Evolutionary conservation across 371 early-diverging fungal species (phyloP), one percentile per base, ranked within the genome.

Genomic region (Actinomucor elegans): DNA sequence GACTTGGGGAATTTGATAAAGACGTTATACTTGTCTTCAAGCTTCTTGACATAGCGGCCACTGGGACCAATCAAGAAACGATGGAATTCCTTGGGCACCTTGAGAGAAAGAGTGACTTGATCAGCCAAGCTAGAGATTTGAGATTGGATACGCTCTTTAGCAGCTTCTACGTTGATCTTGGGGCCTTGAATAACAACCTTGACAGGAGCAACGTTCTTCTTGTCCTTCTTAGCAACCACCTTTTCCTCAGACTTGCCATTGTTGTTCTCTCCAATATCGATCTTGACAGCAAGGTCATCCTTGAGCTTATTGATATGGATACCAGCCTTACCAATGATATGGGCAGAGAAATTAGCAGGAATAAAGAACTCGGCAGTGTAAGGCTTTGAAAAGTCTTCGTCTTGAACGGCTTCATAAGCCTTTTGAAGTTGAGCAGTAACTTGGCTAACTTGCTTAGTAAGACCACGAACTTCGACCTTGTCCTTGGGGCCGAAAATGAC

Each of bases 251-350:
- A 70, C 17, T 61, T 60, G 21, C 40, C 55, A 17, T 65, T 71
- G 18, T 61, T 59, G 21, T 65, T 59, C 15, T 79, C 85, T 24
- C 81, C 81, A 59, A 94, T 83, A 55, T 92, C 90, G 57, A 96
- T 73, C 51, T 80, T 84, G 41, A 97, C 90, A 54, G 84, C 87
- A 61, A 87, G 81, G 53, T 84, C 82, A 27, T 89, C 88, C 61
- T 85, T 88, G 46, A 94, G 61, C 52, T 83, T 82, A 67, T 86
- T 88, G 54, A 97, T 81, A 59, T 85, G 83, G 61, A 85, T 79
- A 56, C 94, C 94, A 17, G 86, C 86, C 67, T 92, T 92, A 40
- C 98, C 98, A 63, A 96, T 92, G 29, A 97, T 75, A 38, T 91
- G 88, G 7, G 93, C 84, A 29, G 91, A 80, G 47, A 85, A 81